Conservation (phyloP, 129 eudicot species). For the Centella asiatica region DNA sequence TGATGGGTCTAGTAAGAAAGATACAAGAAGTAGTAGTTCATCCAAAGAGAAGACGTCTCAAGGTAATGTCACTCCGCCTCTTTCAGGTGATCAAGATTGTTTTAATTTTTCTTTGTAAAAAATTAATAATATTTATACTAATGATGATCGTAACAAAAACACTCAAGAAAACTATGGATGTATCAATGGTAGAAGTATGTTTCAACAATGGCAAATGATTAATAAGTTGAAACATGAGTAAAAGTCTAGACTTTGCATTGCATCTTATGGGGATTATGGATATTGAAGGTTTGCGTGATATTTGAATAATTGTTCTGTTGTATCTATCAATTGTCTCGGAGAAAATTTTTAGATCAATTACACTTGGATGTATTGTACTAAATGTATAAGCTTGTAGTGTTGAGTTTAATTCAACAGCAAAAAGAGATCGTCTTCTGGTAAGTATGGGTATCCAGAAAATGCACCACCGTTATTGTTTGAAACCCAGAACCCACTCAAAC, state of each 20-base stretch:
- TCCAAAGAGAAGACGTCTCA: slow-evolving; percentile 35
- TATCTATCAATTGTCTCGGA: neutral
- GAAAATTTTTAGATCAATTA: no score
- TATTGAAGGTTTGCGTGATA: neutral
- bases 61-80: slow-evolving; percentile 27
- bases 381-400: neutral
- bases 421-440: neutral
- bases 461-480: no score
- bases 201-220: no score
- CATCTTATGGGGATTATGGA: neutral
- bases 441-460: neutral
- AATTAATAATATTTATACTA: no score
- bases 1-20: slow-evolving; percentile 29
- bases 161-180: no score
- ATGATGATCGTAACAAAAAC: no score
- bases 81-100: neutral
- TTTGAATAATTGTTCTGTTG: neutral
- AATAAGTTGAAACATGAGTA: neutral
- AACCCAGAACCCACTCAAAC: no score
- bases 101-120: no score
- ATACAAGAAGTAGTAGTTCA: slow-evolving; percentile 15
- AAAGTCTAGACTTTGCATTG: no score
- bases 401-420: neutral
- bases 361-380: no score
- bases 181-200: no score